Base-by-base conservation (phyloP, 768 basidiomycete species). In the Phaeotremella fagi region DNA sequence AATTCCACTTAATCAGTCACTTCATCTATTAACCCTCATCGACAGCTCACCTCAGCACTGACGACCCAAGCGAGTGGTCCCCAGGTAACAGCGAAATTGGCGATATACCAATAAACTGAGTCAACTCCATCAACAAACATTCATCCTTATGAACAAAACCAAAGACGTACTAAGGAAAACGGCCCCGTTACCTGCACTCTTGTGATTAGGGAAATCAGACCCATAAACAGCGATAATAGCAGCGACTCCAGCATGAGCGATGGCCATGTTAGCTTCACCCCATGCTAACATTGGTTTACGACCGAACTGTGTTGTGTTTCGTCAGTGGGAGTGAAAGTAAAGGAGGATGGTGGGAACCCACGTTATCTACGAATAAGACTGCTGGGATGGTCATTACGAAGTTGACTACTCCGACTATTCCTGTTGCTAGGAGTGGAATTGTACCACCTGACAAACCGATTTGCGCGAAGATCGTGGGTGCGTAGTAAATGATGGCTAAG, bases 61-160 rank as follows among this genome's bases (percentile, higher is more conserved):
- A 87, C 75, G 70, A 87, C 85, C 86, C 86, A 88, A 11, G 84
- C 79, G 9, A 47, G 38, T 12, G 48, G 53, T 27, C 83, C 86
- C 86, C 86, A 88, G 52, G 82, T 83, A 63, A 85, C 87, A 42
- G 86, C 86, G 63, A 86, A 86, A 3, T 81, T 84, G 16, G 84
- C 81, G 20, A 86, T 80, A 68, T 86, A 87, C 45, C 86, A 74
- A 85, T 86, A 88, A 25, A 88, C 82, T 54, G 85, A 76, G 20
- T 33, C 18, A 46, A 9, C 12, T 20, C 38, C 3, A 41, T 7
- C 7, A 9, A 22, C 38, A 6, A 22, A 41, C 18, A 20, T 18
- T 33, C 16, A 7, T 16, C 7, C 16, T 33, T 33, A 7, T 12
- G 9, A 9, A 6, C 12, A 18, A 41, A 20, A 41, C 11, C 20